Conservation (phyloP, 2,329 filamentous ascomycete species). For the Diaporthe sp. region DNA sequence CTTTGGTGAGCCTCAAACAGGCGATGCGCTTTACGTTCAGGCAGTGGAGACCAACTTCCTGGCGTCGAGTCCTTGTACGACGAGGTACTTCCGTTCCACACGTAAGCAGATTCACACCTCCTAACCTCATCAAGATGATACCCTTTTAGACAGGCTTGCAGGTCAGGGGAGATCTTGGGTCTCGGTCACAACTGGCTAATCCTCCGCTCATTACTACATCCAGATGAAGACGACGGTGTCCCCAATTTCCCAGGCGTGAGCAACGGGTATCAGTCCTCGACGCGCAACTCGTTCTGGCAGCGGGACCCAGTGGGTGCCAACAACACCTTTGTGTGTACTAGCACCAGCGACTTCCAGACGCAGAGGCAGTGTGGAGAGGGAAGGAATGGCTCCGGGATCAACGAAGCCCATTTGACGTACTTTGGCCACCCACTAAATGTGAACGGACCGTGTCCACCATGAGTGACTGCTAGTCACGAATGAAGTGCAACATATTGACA, state of each 20-base stretch:
- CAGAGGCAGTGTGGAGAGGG: constrained; percentile 20
- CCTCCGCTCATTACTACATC: neutral
- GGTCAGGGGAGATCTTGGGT: neutral
- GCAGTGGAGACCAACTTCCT: constrained; percentile 13
- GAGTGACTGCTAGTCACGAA: too few species aligned
- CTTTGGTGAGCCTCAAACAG: constrained; percentile 19
- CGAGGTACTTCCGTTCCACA: constrained; percentile 19
- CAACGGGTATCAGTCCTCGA: constrained; percentile 24
- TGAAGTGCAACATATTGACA: neutral
- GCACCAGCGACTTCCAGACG: constrained; percentile 28
- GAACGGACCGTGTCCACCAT: constrained; percentile 6
- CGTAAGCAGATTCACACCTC: neutral
- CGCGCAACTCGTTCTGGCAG: constrained; percentile 20
- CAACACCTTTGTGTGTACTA: constrained; percentile 20
- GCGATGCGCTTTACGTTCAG: constrained; percentile 13
- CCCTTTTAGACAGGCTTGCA: neutral
- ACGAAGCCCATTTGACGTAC: neutral
- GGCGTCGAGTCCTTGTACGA: neutral
- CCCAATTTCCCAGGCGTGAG: constrained; percentile 2
- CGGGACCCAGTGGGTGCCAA: constrained; percentile 6
- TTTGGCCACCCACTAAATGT: constrained; percentile 8
- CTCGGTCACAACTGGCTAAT: neutral
- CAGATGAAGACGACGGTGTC: constrained; percentile 20
- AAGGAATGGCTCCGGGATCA: constrained; percentile 13
- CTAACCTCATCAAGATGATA: neutral